Evolutionary conservation across 768 basidiomycete species (phyloP), one percentile per base, ranked within the genome.

Genomic region (Suillus bovinus): DNA sequence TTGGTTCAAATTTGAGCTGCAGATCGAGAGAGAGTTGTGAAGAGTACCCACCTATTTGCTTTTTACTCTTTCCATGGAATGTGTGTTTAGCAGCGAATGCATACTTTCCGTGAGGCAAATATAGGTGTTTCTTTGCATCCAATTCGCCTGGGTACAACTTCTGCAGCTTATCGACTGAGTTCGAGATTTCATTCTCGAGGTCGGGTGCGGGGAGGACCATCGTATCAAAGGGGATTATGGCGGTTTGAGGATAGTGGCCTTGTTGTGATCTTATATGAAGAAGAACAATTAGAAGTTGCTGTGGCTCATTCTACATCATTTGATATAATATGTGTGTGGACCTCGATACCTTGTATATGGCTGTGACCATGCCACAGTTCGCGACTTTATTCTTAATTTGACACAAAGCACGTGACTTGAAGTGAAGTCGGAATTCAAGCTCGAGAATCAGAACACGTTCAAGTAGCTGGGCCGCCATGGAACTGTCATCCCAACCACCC

Each of bases 91-190:
- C 50, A n/a, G 60, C 54, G n/a, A 63, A 63, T 11, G 63, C 63
- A 36, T 44, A 64, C 33, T 60, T 64, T 7, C 63, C 63, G 52
- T 64, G 63, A 16, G 63, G 63, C 16, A 54, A 33, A 34, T 64
- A 64, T 22, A 64, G 55, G 20, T 62, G 34, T 50, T 58, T 62
- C 20, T 57, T 31, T 20, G 56, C 27, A 33, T 64, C 63, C 34
- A 64, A 47, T 16, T 9, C 27, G 33, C n/a, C 33, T 5, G 63
- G 62, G 44, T 53, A 58, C 22, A 61, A 41, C 36, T 58, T 53
- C 59, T 62, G 42, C n/a, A 64, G 44, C 20, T 59, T 55, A 36
- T 64, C 46, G 10, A 58, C 20, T 20, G 38, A 38, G 38, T 39
- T 39, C 11, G 38, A 38, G 20, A 56, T 39, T 11, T 56, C 38